phyloP scores from a whole-genome alignment of 1,284 basidiomycete genomes.

The Termitomyces sp. region DNA sequence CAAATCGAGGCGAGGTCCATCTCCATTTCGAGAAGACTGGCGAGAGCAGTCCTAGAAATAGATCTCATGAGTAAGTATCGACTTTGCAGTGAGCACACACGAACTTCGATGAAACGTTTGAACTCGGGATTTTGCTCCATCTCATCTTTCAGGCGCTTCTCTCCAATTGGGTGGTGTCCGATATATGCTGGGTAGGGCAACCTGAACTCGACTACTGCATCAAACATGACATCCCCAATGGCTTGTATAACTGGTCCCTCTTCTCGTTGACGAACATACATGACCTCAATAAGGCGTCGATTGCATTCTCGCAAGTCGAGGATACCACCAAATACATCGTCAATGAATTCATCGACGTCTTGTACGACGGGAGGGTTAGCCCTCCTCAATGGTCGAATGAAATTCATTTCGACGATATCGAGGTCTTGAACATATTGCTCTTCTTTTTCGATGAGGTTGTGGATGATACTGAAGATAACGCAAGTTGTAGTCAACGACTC shows the following conservation, averaged over 20 bases:
- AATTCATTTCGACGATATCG: constrained; percentile 78
- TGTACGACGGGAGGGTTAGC: constrained; percentile 74
- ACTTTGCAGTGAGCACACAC: background rate
- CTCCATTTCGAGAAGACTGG: constrained; percentile 46
- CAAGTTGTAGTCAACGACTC: constrained; percentile 28
- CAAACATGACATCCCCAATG: constrained; percentile 89
- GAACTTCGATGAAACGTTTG: constrained; percentile 79
- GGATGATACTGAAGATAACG: constrained; percentile 71
- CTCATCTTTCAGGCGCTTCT: constrained; percentile 84
- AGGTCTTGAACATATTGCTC: constrained; percentile 89
- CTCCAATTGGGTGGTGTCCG: constrained; percentile 80
- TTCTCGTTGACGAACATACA: constrained; percentile 87
- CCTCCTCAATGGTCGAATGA: constrained; percentile 71
- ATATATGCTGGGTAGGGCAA: constrained; percentile 84
- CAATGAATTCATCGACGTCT: constrained; percentile 74
- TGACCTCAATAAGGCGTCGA: constrained; percentile 74
- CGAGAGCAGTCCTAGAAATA: constrained; percentile 44
- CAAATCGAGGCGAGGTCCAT: constrained; percentile 74
- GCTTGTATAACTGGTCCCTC: constrained; percentile 78
- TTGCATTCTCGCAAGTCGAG: constrained; percentile 81
- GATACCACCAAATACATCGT: constrained; percentile 86
- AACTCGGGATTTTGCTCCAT: constrained; percentile 79
- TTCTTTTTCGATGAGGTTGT: constrained; percentile 88
- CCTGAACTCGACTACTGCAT: constrained; percentile 87
- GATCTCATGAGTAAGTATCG: background rate